Evolutionary conservation across 768 basidiomycete genomes (phyloP).

Genomic region (Gautieria morchelliformis): DNA sequence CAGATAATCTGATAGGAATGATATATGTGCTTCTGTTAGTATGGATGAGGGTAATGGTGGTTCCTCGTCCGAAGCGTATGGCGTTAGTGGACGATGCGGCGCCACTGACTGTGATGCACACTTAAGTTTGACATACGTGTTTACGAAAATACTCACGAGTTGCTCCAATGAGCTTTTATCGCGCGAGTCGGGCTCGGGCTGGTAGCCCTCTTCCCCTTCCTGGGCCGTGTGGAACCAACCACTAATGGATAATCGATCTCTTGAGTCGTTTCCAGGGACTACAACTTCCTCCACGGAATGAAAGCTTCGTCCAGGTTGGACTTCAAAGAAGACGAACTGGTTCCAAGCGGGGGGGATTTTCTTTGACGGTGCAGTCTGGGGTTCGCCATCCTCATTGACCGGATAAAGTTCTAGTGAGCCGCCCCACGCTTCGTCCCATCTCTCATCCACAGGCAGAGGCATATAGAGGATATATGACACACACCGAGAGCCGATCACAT

Average conservation of each 20-base stretch:
- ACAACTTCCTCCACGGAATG: constrained; percentile 96
- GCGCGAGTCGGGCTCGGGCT: constrained; percentile 36
- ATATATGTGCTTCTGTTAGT: constrained; percentile 48
- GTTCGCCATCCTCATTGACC: constrained; percentile 58
- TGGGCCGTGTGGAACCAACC: constrained; percentile 97
- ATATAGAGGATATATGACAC: constrained; percentile 97
- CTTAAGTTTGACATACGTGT: neutral
- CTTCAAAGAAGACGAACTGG: constrained; percentile 80
- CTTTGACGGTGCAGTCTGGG: constrained; percentile 53
- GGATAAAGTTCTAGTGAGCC: constrained; percentile 94
- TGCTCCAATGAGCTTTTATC: constrained; percentile 84
- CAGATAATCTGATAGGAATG: constrained; percentile 76
- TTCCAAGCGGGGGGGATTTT: constrained; percentile 77
- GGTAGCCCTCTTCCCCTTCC: constrained; percentile 83
- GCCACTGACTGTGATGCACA: constrained; percentile 12
- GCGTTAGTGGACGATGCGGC: constrained; percentile 24
- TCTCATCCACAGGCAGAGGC: constrained; percentile 61
- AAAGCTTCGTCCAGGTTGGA: constrained; percentile 93
- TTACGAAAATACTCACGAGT: constrained; percentile 50
- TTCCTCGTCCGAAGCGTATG: constrained; percentile 29
- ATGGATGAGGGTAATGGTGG: constrained; percentile 40
- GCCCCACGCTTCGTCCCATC: constrained; percentile 87
- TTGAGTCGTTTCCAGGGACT: constrained; percentile 60
- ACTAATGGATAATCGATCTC: constrained; percentile 77
- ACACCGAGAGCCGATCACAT: constrained; percentile 83